These are phyloP conservation scores for Oehlia diaphana DNA, from an alignment of 192 early-diverging fungal species.

Conservation along the genomic window DNA sequence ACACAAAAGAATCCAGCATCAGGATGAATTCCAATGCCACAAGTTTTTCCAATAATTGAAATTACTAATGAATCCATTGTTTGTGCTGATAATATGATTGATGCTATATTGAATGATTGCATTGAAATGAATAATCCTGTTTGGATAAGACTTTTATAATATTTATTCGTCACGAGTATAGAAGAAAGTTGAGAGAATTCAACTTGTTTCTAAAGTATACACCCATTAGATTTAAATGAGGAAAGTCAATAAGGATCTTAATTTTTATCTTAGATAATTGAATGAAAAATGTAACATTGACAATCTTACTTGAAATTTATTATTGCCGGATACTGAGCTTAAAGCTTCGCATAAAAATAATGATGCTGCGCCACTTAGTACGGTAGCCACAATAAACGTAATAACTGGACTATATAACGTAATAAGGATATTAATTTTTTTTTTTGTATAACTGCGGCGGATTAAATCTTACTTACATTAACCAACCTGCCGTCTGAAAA, in stretches of 20 bases:
- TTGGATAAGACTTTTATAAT: conserved; percentile 63
- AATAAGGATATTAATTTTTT: neutral
- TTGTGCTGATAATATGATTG: conserved; percentile 69
- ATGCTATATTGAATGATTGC: conserved; percentile 70
- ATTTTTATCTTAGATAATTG: neutral
- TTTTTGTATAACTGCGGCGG: neutral
- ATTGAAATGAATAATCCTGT: conserved; percentile 64
- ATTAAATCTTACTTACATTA: conserved; percentile 36
- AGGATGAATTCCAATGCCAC: conserved; percentile 65
- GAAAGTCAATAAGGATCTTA: neutral
- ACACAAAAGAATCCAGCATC: conserved; percentile 57
- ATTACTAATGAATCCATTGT: conserved; percentile 68
- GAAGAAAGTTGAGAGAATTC: conserved; percentile 64
- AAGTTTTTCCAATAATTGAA: conserved; percentile 59
- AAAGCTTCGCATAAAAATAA: conserved; percentile 73
- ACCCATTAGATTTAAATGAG: too few species aligned
- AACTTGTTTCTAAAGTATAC: conserved; percentile 49
- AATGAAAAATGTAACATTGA: neutral
- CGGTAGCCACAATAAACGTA: conserved; percentile 54
- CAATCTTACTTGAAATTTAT: conserved; percentile 60
- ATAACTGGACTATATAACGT: conserved; percentile 48
- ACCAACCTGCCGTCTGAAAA: conserved; percentile 58
- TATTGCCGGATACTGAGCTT: conserved; percentile 70
- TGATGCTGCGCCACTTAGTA: conserved; percentile 60
- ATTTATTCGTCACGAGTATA: neutral